phyloP scores from a whole-genome alignment of 441 rosid species.

The Corymbia citriodora region DNA sequence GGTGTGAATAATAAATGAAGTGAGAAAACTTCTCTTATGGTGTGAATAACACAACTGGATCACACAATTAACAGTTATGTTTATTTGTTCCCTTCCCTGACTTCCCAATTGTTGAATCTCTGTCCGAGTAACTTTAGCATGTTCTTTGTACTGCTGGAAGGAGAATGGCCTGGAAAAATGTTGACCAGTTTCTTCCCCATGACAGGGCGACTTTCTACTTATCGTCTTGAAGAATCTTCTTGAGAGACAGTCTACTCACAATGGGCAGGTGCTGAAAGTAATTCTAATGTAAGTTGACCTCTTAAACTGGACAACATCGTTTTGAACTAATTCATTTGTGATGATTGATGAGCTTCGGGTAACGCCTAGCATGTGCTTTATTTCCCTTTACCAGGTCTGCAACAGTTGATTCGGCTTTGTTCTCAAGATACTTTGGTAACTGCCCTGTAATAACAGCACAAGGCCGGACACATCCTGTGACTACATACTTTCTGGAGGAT shows the following conservation, averaged over 20 bases:
- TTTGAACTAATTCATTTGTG: background rate
- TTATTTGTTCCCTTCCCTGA: background rate
- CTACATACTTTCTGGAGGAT: constrained; percentile 77
- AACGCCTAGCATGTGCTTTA: constrained; percentile 5
- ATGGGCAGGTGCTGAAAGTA: constrained; percentile 59
- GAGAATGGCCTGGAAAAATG: background rate
- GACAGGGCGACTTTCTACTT: constrained; percentile 93
- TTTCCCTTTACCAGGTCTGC: constrained; percentile 68
- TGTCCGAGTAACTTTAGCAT: background rate
- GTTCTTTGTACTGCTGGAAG: background rate
- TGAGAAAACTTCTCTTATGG: background rate
- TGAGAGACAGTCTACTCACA: constrained; percentile 63
- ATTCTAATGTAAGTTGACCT: constrained; percentile 70
- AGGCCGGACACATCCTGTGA: constrained; percentile 91
- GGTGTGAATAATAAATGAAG: background rate
- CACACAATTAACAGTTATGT: background rate
- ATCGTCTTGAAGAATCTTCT: constrained; percentile 86
- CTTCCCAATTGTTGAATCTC: background rate
- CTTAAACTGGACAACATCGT: background rate
- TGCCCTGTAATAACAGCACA: constrained; percentile 89
- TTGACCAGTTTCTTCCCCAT: background rate
- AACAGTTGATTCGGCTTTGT: constrained; percentile 83
- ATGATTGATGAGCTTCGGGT: background rate
- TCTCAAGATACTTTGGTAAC: constrained; percentile 79
- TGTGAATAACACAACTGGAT: background rate